A percentile compares a stretch with the other conserved stretches of the same genome.
Evolutionary conservation across 805 yeast species (phyloP).

Genomic region (Candida pseudofarinosa): DNA sequence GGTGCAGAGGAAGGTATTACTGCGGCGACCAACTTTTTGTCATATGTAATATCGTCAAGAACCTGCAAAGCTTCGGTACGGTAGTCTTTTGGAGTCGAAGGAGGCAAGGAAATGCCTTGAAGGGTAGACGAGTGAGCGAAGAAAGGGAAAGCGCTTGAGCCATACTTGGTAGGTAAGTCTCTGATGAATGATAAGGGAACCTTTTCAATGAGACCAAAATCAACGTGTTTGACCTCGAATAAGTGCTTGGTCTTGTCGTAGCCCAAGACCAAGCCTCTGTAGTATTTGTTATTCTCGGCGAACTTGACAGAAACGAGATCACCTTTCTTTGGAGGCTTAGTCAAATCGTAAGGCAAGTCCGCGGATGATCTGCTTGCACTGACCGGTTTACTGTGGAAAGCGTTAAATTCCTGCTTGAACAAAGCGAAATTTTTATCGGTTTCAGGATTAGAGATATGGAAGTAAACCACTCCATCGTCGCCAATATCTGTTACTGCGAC

Average conservation of each 20-base stretch:
- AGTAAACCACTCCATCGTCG: conserved; percentile 40
- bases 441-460: conserved; percentile 40
- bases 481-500: conserved; percentile 50
- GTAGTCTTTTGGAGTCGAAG: conserved; percentile 51
- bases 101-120: conserved; percentile 55
- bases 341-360: conserved; percentile 37
- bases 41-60: conserved; percentile 50
- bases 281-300: conserved; percentile 49
- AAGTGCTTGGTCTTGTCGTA: conserved; percentile 41
- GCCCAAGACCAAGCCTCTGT: conserved; percentile 52
- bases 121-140: conserved; percentile 56
- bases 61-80: conserved; percentile 49
- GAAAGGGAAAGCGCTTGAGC: conserved; percentile 35
- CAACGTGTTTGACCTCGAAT: conserved; percentile 55
- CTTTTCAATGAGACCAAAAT: conserved; percentile 53
- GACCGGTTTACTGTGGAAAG: conserved; percentile 36
- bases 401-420: conserved; percentile 47
- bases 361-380: conserved; percentile 34
- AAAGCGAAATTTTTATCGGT: conserved; percentile 32
- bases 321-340: conserved; percentile 46
- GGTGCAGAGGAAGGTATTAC: conserved; percentile 38
- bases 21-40: conserved; percentile 51
- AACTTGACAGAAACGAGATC: conserved; percentile 55
- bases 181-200: conserved; percentile 45
- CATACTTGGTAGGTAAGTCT: conserved; percentile 50